These are phyloP conservation scores for Boletus rubroflammeus DNA, from an alignment of 768 basidiomycete species.

Conservation along the genomic window DNA sequence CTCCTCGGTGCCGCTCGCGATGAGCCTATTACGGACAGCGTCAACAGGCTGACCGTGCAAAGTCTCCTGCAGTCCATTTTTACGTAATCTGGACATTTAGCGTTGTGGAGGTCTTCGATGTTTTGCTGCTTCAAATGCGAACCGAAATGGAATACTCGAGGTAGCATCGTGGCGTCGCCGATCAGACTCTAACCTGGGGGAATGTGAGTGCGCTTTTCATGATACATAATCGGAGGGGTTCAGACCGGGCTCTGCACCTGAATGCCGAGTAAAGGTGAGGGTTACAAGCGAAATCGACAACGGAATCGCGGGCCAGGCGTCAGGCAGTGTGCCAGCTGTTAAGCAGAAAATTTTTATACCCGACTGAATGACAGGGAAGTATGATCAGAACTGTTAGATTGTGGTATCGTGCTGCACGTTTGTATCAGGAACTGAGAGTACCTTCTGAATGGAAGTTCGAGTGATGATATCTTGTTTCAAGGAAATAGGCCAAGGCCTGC, in stretches of 20 bases:
- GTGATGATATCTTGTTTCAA: background rate
- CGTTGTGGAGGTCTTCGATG: constrained; percentile 19
- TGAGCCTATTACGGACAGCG: background rate
- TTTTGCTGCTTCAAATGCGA: constrained; percentile 11
- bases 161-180: constrained; percentile 35
- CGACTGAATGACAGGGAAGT: background rate
- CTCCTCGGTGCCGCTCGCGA: background rate
- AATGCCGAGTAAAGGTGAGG: background rate
- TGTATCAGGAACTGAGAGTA: background rate
- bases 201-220: constrained; percentile 37
- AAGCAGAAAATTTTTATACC: background rate
- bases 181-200: constrained; percentile 37
- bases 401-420: background rate
- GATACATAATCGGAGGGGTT: too few relatives aligned
- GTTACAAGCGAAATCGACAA: constrained; percentile 2
- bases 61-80: constrained; percentile 28
- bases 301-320: background rate
- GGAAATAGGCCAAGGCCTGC: background rate
- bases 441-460: background rate
- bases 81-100: constrained; percentile 34
- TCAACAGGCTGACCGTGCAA: background rate
- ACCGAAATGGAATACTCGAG: constrained; percentile 26
- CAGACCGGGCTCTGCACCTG: too few relatives aligned
- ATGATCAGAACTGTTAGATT: background rate
- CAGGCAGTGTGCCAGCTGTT: background rate